Percentiles rank a stretch among this genome's conserved stretches.
phyloP scores from a whole-genome alignment of 75 land plant genomes.

The Pseudotsuga menziesii region DNA sequence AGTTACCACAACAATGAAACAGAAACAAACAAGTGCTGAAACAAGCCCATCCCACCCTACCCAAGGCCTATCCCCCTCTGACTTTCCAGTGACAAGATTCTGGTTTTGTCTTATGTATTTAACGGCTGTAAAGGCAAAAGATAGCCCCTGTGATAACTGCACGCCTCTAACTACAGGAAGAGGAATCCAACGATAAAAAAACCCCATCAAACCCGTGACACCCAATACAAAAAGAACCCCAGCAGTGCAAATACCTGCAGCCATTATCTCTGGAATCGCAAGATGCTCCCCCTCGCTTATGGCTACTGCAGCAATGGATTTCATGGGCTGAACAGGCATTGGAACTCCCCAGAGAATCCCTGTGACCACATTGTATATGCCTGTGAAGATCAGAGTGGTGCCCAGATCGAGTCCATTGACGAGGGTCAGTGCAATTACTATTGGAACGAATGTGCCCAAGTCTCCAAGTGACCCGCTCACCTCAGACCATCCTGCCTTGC shows the following conservation, averaged over 20 bases:
- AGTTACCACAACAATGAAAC: slow-evolving; percentile 48
- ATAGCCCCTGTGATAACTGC: slow-evolving; percentile 81
- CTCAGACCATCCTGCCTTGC: slow-evolving; percentile 43
- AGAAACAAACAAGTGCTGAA: slow-evolving; percentile 44
- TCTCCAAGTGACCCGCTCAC: slow-evolving; percentile 83
- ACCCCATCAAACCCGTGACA: slow-evolving; percentile 60
- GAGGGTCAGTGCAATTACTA: slow-evolving; percentile 65
- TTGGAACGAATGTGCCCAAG: slow-evolving; percentile 84
- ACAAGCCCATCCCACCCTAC: slow-evolving; percentile 71
- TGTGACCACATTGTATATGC: slow-evolving; percentile 71
- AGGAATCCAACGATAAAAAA: slow-evolving; percentile 51
- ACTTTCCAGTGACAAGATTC: slow-evolving; percentile 54
- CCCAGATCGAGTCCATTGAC: slow-evolving; percentile 70
- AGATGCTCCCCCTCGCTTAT: slow-evolving; percentile 39
- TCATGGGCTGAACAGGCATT: slow-evolving; percentile 98
- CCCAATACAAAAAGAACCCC: slow-evolving; percentile 56
- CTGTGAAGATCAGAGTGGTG: slow-evolving; percentile 79
- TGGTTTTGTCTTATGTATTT: slow-evolving; percentile 62
- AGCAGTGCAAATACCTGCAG: slow-evolving; percentile 68
- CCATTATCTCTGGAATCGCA: slow-evolving; percentile 76
- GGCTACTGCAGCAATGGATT: slow-evolving; percentile 85
- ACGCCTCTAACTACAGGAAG: slow-evolving; percentile 78
- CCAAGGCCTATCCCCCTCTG: slow-evolving; percentile 55
- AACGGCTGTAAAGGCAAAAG: slow-evolving; percentile 72
- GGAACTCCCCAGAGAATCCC: slow-evolving; percentile 80